Conservation (phyloP, 129 eudicot species). For the Ambrosia artemisiifolia region DNA sequence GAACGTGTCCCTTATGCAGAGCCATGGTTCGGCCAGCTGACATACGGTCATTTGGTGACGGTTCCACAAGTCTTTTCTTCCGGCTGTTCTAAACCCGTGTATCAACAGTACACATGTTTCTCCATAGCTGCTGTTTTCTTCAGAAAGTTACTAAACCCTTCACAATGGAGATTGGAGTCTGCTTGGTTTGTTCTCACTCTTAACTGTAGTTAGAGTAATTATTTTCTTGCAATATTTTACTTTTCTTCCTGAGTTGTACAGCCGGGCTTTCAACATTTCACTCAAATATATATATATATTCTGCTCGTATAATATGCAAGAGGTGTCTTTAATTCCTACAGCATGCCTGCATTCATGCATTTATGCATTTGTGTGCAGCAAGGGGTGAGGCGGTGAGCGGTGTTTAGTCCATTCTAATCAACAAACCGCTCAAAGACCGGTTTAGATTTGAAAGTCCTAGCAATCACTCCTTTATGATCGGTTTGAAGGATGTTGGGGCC, state of each 20-base stretch:
- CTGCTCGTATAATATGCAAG: conserved; percentile 19
- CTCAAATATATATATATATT: conserved; percentile 6
- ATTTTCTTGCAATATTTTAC: not conserved
- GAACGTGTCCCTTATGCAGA: too few species aligned
- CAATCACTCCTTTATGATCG: too few species aligned
- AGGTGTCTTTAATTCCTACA: not conserved
- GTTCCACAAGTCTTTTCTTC: conserved; percentile 54
- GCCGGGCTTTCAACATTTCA: conserved; percentile 11
- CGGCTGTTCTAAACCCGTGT: conserved; percentile 34
- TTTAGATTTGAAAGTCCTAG: too few species aligned
- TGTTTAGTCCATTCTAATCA: too few species aligned
- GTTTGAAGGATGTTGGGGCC: too few species aligned
- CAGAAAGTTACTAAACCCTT: not conserved
- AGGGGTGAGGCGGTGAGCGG: too few species aligned
- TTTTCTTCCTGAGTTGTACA: conserved; percentile 25
- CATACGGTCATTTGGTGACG: conserved; percentile 34
- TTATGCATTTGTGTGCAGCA: not conserved
- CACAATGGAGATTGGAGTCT: conserved; percentile 10
- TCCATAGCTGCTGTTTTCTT: not conserved
- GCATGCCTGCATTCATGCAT: not conserved
- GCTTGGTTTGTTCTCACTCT: conserved; percentile 1
- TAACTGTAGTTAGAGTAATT: not conserved
- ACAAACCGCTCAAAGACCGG: too few species aligned
- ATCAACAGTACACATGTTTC: too few species aligned
- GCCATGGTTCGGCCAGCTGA: too few species aligned